A percentile compares a stretch with the other conserved stretches of the same genome.
Conservation (phyloP, 225 moss, liverwort and hornwort genomes). For the Polytrichum formosum region DNA sequence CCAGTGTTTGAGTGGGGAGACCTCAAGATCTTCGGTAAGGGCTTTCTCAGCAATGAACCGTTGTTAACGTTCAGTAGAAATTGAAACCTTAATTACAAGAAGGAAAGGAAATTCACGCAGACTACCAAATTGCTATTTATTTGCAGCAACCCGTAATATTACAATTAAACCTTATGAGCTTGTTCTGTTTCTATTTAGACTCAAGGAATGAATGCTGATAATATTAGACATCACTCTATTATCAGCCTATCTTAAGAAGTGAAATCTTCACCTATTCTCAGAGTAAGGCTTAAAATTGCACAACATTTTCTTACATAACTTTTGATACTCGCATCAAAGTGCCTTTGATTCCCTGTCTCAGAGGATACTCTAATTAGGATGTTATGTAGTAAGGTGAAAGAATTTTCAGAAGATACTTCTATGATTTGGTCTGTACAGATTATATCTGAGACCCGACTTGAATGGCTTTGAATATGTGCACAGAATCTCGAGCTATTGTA, state of each 20-base stretch:
- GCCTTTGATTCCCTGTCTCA: too few relatives aligned
- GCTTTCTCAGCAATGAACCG: conserved; percentile 25
- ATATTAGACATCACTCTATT: too few relatives aligned
- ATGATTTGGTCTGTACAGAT: background rate
- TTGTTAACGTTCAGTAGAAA: conserved; percentile 55
- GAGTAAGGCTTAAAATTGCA: too few relatives aligned
- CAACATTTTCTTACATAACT: conserved; percentile 12
- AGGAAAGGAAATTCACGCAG: conserved; percentile 8
- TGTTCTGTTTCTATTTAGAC: too few relatives aligned
- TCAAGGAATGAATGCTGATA: too few relatives aligned
- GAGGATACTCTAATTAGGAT: too few relatives aligned
- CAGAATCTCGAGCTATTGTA: conserved; percentile 66
- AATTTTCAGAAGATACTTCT: too few relatives aligned
- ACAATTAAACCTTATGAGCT: too few relatives aligned
- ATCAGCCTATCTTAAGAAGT: too few relatives aligned
- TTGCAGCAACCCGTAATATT: background rate
- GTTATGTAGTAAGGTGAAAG: background rate
- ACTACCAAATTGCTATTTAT: background rate
- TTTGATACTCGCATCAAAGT: too few relatives aligned
- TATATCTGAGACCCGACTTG: background rate
- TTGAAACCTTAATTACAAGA: background rate
- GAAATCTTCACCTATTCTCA: too few relatives aligned
- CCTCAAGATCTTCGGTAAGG: conserved; percentile 20
- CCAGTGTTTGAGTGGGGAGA: conserved; percentile 13
- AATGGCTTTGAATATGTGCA: background rate